These are phyloP conservation scores for Fraxinus excelsior DNA, from an alignment of 257 asterid genomes.

Conservation along the genomic window DNA sequence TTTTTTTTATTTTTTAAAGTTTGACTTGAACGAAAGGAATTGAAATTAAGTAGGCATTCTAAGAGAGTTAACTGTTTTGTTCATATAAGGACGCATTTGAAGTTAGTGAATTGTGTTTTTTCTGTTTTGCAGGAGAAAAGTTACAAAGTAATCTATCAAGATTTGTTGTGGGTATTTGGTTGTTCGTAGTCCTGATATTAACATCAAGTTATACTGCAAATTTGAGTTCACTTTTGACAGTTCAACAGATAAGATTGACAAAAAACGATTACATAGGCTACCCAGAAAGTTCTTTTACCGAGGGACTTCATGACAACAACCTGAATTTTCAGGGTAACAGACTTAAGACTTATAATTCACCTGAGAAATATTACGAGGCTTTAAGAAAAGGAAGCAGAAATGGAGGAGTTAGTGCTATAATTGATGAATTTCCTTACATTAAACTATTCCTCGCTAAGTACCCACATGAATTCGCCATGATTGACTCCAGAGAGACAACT, in stretches of 20 bases:
- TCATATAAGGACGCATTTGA: not conserved
- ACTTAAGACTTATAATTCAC: constrained; percentile 4
- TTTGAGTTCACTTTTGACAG: constrained; percentile 50
- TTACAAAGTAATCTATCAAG: constrained; percentile 42
- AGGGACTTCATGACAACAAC: constrained; percentile 16
- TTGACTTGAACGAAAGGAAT: not conserved
- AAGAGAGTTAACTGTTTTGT: not conserved
- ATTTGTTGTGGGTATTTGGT: constrained; percentile 47
- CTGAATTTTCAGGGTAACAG: constrained; percentile 25
- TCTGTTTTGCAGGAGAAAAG: constrained; percentile 41
- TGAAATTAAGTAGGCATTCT: not conserved
- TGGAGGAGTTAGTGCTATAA: constrained; percentile 46
- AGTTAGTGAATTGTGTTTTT: not conserved
- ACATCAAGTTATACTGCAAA: constrained; percentile 52
- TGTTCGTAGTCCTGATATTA: constrained; percentile 48
- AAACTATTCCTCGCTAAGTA: constrained; percentile 30
- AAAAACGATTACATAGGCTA: constrained; percentile 32
- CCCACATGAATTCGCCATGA: constrained; percentile 31
- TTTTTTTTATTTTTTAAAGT: not conserved
- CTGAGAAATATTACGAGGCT: constrained; percentile 22
- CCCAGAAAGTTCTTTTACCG: constrained; percentile 13
- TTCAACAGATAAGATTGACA: constrained; percentile 33
- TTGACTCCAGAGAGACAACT: constrained; percentile 25
- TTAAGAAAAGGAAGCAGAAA: constrained; percentile 38
- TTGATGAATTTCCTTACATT: constrained; percentile 49